Conservation (phyloP, 2,329 filamentous ascomycete species). For the Trichophyton schoenleinii region DNA sequence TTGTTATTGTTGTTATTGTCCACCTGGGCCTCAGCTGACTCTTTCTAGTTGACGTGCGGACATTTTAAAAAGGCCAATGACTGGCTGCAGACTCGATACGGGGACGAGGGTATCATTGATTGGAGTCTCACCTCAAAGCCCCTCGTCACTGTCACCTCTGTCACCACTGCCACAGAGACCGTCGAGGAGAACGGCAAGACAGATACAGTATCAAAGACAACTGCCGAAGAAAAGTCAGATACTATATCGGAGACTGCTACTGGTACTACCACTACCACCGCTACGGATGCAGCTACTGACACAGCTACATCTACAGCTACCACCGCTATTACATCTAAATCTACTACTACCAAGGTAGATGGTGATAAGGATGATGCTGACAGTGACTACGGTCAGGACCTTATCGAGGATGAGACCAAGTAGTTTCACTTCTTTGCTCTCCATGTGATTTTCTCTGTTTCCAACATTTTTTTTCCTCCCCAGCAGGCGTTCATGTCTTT, state of each 20-base stretch:
- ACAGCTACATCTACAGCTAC: not conserved
- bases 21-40: not conserved
- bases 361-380: not conserved
- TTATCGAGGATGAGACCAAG: not conserved
- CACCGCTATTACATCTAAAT: not conserved
- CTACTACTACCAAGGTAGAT: not conserved
- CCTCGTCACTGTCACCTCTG: not conserved
- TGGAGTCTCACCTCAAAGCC: constrained; percentile 49
- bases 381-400: not conserved
- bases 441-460: not conserved
- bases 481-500: not conserved
- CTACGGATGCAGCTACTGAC: not conserved
- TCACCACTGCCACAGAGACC: not conserved
- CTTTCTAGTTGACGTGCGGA: constrained; percentile 30
- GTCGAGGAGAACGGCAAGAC: not conserved
- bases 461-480: not conserved
- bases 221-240: not conserved
- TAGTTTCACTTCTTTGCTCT: not conserved
- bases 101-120: constrained; percentile 66
- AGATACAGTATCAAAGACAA: not conserved
- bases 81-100: constrained; percentile 71
- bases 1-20: not conserved
- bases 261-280: not conserved
- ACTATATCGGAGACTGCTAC: too few relatives aligned
- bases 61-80: constrained; percentile 39